Percentiles rank a stretch among this genome's conserved stretches.
Conservation (phyloP, 176 grass and related monocot species). For the Cenchrus americanus region DNA sequence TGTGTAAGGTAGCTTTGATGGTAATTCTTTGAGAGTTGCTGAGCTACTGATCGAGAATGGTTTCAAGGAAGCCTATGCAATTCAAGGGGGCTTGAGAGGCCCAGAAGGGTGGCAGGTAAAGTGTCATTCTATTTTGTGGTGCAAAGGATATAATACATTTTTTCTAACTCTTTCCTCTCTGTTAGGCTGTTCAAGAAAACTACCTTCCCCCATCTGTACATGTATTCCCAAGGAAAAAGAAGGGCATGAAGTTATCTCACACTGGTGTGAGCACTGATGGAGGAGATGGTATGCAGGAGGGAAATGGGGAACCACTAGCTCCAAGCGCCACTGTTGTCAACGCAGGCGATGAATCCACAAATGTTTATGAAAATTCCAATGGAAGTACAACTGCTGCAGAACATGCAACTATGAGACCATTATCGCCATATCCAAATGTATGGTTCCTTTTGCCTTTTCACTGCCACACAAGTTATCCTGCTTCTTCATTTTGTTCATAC, state of each 20-base stretch:
- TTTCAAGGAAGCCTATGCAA: constrained; percentile 90
- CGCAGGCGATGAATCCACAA: constrained; percentile 7
- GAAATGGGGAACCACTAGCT: constrained; percentile 37
- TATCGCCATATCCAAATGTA: constrained; percentile 75
- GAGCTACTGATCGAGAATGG: constrained; percentile 86
- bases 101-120: constrained; percentile 94
- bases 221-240: constrained; percentile 68
- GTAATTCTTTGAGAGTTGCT: constrained; percentile 82
- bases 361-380: constrained; percentile 35
- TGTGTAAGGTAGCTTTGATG: constrained; percentile 98
- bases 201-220: constrained; percentile 81
- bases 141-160: neutral
- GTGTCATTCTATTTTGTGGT: neutral
- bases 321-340: constrained; percentile 32
- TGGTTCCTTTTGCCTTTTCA: constrained; percentile 26
- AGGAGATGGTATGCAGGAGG: constrained; percentile 36
- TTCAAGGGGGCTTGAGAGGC: constrained; percentile 83
- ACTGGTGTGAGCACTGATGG: constrained; percentile 44
- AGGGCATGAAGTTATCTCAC: constrained; percentile 23
- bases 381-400: constrained; percentile 39
- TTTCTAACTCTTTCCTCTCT: constrained; percentile 12
- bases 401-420: constrained; percentile 34
- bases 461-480: neutral
- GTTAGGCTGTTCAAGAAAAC: constrained; percentile 77
- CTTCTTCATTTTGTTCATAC: neutral